Evolutionary conservation across 1,139 yeast genomes (phyloP).

Genomic region (Nakaseomyces delphensis): DNA sequence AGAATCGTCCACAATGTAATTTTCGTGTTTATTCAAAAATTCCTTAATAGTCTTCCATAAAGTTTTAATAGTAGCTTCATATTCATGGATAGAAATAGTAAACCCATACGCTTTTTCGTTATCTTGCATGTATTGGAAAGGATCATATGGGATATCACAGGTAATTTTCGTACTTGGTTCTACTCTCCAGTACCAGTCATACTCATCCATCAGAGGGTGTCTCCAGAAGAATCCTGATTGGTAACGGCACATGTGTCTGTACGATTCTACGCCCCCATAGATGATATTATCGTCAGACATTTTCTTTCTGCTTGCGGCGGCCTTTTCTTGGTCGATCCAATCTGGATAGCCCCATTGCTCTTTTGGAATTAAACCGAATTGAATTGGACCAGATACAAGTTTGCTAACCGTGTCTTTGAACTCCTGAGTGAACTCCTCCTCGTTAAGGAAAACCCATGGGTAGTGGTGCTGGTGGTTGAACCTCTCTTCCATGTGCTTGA

Average conservation of each 20-base stretch:
- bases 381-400: constrained; percentile 42
- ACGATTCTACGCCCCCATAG: constrained; percentile 56
- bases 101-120: constrained; percentile 66
- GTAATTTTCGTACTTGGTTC: constrained; percentile 73
- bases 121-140: constrained; percentile 75
- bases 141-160: constrained; percentile 76
- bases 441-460: constrained; percentile 76
- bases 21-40: constrained; percentile 56
- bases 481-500: constrained; percentile 48
- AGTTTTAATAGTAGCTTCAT: constrained; percentile 65
- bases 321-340: constrained; percentile 51
- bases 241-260: constrained; percentile 86
- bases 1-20: constrained; percentile 56
- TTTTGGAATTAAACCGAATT: constrained; percentile 48
- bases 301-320: constrained; percentile 43
- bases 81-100: constrained; percentile 79
- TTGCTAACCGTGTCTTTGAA: constrained; percentile 42
- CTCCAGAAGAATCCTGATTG: constrained; percentile 88
- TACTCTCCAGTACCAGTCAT: constrained; percentile 91
- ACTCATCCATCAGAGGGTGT: constrained; percentile 61
- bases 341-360: constrained; percentile 53
- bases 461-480: constrained; percentile 66
- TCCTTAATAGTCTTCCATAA: constrained; percentile 71
- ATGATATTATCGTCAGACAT: constrained; percentile 44
- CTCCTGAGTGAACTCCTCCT: constrained; percentile 49